Base-by-base conservation (phyloP, 1,284 basidiomycete species). In the Butyriboletus appendiculatus region DNA sequence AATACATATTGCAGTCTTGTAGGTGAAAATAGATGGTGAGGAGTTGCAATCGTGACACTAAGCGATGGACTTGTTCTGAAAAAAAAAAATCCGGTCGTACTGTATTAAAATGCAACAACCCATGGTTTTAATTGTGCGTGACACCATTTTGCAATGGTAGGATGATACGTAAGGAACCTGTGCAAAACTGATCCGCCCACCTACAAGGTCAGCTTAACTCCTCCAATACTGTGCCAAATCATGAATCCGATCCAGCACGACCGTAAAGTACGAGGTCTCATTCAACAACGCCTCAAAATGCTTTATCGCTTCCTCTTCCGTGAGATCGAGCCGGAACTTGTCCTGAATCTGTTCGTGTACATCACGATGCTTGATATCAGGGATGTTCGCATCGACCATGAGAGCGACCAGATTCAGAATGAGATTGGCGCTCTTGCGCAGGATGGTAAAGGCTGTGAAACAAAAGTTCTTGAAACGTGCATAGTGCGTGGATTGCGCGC, bases 371-470 rank as follows among this genome's bases (percentile, higher is more conserved):
- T 95, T 93, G 76, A 99, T 98, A 67, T 99, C 96, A 12, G 96
- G 96, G 28, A 99, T 97, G 63, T 97, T 96, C 0, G 95, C 96
- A 63, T 98, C 96, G 9, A 96, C 90, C 97, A 99, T 99, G 47
- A 99, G 82, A 1, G 94, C 90, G 16, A 99, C 91, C 55, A 99
- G 76, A 74, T 99, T 99, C 55, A 99, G 80, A 54, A 99, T 97
- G 40, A 99, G 83, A 75, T 98, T 99, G n/a, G 96, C 92, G 68
- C 90, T 94, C 80, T 98, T 98, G 58, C 97, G 84, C 50, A 99
- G 81, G 64, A 92, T 94, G 53, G 90, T 93, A 73, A 98, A 99
- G 0, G 95, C 96, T 4, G 96, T 98, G 71, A 96, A 95, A 72
- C 94, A 97, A 61, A 97, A 88, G 59, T 87, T 90, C 73, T 96